phyloP scores from a whole-genome alignment of 306 rosid genomes.

The Cyclanthera cordifolia region DNA sequence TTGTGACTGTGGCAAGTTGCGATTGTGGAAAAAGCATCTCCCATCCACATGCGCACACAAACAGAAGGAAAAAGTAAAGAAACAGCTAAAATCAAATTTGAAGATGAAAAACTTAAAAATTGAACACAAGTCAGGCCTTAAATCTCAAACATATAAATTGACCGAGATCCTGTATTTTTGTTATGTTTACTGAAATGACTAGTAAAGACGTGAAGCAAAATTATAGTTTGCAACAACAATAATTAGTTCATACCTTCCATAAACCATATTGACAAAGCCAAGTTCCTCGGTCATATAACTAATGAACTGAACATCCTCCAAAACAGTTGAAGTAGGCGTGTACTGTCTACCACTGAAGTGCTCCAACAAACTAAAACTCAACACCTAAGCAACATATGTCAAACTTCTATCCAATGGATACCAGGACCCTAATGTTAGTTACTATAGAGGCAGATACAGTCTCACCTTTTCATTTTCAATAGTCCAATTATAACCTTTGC shows the following conservation, averaged over 20 bases:
- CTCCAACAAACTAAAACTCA: slow-evolving; percentile 41
- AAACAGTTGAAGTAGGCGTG: slow-evolving; percentile 21
- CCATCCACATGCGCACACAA: too few species aligned
- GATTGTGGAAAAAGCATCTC: too few species aligned
- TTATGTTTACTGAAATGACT: neutral
- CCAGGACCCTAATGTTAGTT: neutral
- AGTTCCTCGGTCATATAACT: slow-evolving; percentile 42
- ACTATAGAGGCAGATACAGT: neutral
- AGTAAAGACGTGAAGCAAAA: slow-evolving; percentile 3
- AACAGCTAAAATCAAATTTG: neutral
- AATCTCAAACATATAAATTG: neutral
- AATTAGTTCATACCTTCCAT: slow-evolving; percentile 53
- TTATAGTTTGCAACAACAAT: neutral
- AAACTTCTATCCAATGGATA: slow-evolving; percentile 8
- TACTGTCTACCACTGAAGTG: slow-evolving; percentile 28
- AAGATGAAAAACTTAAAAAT: neutral
- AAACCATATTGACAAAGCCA: slow-evolving; percentile 56
- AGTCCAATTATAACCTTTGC: slow-evolving; percentile 78
- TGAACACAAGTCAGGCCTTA: neutral
- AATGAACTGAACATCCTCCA: slow-evolving; percentile 34
- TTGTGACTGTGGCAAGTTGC: too few species aligned
- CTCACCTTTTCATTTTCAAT: slow-evolving; percentile 74
- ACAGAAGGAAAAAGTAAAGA: neutral
- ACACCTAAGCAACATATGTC: slow-evolving; percentile 43
- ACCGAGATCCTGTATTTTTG: neutral